Percentiles rank a stretch among this genome's conserved stretches.
These are phyloP conservation scores for Citrus unshiu DNA, from an alignment of 345 rosid species.

Conservation along the genomic window DNA sequence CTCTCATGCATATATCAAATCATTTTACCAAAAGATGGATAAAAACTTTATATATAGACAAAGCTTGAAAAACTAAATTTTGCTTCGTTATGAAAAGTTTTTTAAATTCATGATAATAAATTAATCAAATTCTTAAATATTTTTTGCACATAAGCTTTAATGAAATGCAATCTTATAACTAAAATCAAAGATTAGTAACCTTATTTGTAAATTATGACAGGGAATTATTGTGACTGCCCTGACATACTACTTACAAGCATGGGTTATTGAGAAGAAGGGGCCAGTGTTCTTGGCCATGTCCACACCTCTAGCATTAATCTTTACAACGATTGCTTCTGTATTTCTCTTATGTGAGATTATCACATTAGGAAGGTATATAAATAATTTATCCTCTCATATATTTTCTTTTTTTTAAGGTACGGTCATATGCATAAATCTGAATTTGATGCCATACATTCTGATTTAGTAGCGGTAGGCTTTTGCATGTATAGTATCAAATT, in stretches of 20 bases:
- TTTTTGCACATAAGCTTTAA: not conserved
- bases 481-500: no score
- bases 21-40: no score
- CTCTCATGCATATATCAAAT: no score
- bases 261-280: constrained; percentile 88
- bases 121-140: no score
- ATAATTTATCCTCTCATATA: not conserved
- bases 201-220: constrained; percentile 27
- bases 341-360: constrained; percentile 58
- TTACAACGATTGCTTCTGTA: constrained; percentile 64
- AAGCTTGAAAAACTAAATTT: no score
- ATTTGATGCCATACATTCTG: not conserved
- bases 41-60: no score
- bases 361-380: constrained; percentile 66
- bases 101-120: no score
- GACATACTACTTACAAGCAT: constrained; percentile 81
- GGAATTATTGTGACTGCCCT: constrained; percentile 88
- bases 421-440: no score
- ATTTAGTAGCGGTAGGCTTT: no score
- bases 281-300: constrained; percentile 93
- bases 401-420: not conserved
- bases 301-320: constrained; percentile 63
- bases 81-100: no score
- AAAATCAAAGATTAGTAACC: not conserved
- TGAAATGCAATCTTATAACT: not conserved